Base-by-base conservation (phyloP, 352 stramenopile species). In the Pythium diclinum region DNA sequence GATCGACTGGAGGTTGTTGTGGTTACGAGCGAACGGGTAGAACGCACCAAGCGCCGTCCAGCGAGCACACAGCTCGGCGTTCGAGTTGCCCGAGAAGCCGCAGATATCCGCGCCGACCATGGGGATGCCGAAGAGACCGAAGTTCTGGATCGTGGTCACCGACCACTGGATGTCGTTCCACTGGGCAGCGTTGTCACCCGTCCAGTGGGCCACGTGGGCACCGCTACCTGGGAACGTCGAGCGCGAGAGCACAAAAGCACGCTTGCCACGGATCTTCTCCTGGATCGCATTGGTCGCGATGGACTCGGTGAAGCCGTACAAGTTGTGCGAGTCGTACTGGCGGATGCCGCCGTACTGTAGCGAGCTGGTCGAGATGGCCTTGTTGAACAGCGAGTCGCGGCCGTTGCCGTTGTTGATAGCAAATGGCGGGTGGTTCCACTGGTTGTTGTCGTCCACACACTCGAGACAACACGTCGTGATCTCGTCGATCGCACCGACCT, bases 51-150 rank as follows among this genome's bases (percentile, higher is more conserved):
- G 62, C 19, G 78, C 78, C 9, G 81, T 90, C 85, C 87, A 94
- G n/a, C 85, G 80, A 14, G 83, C 81, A 52, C 83, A 95, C 6
- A 95, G 67, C 60, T 95, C 85, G 42, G 76, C 76, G 23, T 68
- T 83, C 4, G 87, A 84, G n/a, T 74, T 55, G 19, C 73, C 71
- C 0, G 53, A 70, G 61, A 94, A 93, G 9, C 84, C 84, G 23
- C 83, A 92, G 25, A 91, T 91, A 34, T 95, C 87, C 3, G 87
- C 76, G 11, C 87, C 87, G 3, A 92, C 76, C 84, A 95, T 93
- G 8, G 85, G 83, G 57, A 95, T 86, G 11, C 83, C 82, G 49
- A 88, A 93, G 4, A 95, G 46, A 17, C 82, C 82, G 23, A 93
- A 88, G 42, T 88, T 83, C 6, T 92, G 66, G 33, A 93, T 84